Evolutionary conservation across 192 early-diverging fungal genomes (phyloP).

Genomic region (Geranomyces variabilis): DNA sequence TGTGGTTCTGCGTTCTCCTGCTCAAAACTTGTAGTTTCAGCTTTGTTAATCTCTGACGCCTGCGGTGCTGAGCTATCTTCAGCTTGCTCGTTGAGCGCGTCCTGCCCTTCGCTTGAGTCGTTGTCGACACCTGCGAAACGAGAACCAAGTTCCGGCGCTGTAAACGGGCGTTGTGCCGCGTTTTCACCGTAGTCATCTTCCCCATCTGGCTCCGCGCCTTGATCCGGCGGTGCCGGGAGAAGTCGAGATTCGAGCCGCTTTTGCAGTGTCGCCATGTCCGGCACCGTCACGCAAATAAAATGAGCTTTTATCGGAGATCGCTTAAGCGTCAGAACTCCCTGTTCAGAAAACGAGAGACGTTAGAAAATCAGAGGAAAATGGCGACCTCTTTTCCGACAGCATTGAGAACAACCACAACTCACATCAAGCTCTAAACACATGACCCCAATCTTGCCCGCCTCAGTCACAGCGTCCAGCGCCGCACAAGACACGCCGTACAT

Average conservation of each 20-base stretch:
- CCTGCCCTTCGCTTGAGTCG: too few species aligned
- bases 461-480: constrained; percentile 50
- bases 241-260: constrained; percentile 40
- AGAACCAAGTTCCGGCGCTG: too few species aligned
- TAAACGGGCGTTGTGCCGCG: too few species aligned
- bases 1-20: too few species aligned
- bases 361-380: background rate
- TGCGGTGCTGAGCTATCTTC: too few species aligned
- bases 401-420: background rate
- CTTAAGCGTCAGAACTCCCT: constrained; percentile 55
- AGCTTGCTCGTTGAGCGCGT: too few species aligned
- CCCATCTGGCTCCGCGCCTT: too few species aligned
- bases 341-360: background rate
- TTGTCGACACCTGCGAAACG: too few species aligned
- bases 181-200: too few species aligned
- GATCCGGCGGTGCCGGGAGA: background rate
- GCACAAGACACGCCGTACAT: constrained; percentile 58
- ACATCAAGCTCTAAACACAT: constrained; percentile 60
- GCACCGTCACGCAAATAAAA: constrained; percentile 53
- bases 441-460: constrained; percentile 60
- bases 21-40: too few species aligned
- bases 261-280: constrained; percentile 49
- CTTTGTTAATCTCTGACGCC: too few species aligned
- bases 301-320: constrained; percentile 49
- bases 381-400: background rate